Conservation (phyloP, 352 stramenopile species). For the Elongisporangium prolatum region DNA sequence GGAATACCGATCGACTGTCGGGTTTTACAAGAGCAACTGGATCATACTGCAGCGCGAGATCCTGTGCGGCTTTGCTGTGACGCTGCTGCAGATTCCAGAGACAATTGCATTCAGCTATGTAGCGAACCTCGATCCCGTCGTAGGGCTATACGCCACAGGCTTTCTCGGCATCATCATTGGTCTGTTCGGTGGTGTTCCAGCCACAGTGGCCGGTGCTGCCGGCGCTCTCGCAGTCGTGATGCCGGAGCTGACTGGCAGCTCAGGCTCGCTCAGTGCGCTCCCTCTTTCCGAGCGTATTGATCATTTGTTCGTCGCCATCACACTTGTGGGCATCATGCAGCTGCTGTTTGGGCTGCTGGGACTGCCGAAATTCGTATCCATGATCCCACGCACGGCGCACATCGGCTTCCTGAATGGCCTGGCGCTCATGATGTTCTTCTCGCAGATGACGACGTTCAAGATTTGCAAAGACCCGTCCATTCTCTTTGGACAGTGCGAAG, state of each 20-base stretch:
- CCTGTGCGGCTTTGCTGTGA: slow-evolving; percentile 85
- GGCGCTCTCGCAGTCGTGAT: slow-evolving; percentile 92
- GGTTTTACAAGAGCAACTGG: slow-evolving; percentile 54
- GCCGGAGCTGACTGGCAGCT: slow-evolving; percentile 64
- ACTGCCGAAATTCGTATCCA: slow-evolving; percentile 88
- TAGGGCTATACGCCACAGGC: slow-evolving; percentile 91
- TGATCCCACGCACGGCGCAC: slow-evolving; percentile 93
- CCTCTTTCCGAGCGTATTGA: slow-evolving; percentile 64
- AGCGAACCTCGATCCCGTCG: slow-evolving; percentile 80
- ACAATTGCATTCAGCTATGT: slow-evolving; percentile 93
- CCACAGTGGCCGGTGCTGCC: slow-evolving; percentile 84
- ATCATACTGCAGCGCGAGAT: slow-evolving; percentile 66
- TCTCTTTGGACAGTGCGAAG: slow-evolving; percentile 75
- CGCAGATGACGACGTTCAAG: slow-evolving; percentile 91
- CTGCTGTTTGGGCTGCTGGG: slow-evolving; percentile 75
- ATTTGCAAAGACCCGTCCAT: slow-evolving; percentile 49
- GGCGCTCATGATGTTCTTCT: slow-evolving; percentile 92
- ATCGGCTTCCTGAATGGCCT: slow-evolving; percentile 96
- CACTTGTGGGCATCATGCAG: slow-evolving; percentile 84
- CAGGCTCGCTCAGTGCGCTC: slow-evolving; percentile 44
- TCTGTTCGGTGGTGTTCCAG: slow-evolving; percentile 82
- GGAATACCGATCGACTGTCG: slow-evolving; percentile 20
- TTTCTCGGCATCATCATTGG: slow-evolving; percentile 87
- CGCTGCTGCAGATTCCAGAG: slow-evolving; percentile 92
- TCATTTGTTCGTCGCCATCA: slow-evolving; percentile 86